These are phyloP conservation scores for Iodosphaeria phyllophila DNA, from an alignment of 2,329 filamentous ascomycete genomes.

Conservation along the genomic window DNA sequence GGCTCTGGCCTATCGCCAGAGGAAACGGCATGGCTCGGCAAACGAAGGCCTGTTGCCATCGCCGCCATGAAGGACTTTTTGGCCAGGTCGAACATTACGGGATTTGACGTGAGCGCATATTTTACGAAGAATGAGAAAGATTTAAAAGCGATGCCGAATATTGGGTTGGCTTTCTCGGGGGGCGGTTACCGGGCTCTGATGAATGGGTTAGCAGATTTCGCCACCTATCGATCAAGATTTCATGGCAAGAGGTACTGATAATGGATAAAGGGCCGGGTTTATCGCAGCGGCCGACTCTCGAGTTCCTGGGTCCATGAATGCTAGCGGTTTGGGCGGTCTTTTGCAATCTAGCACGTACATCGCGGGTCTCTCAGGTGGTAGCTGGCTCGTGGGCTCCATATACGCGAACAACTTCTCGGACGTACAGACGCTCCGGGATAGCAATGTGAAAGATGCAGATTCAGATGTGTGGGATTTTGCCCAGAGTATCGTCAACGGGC, in stretches of 20 bases:
- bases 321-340: conserved; percentile 47
- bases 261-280: conserved; percentile 46
- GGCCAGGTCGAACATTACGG: conserved; percentile 50
- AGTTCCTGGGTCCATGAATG: conserved; percentile 35
- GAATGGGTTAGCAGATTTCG: no score
- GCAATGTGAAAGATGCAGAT: conserved; percentile 6
- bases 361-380: conserved; percentile 54
- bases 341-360: conserved; percentile 55
- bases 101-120: conserved; percentile 42
- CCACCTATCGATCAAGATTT: no score
- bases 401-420: conserved; percentile 62
- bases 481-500: conserved; percentile 17
- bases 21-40: conserved; percentile 57
- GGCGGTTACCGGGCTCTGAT: conserved; percentile 56
- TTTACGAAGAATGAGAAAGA: conserved; percentile 49
- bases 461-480: conserved; percentile 17
- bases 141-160: conserved; percentile 28
- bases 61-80: conserved; percentile 61
- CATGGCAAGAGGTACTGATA: no score
- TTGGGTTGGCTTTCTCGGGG: conserved; percentile 50
- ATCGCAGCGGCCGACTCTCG: conserved; percentile 50
- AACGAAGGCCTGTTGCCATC: conserved; percentile 54
- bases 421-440: conserved; percentile 20
- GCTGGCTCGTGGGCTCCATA: conserved; percentile 58
- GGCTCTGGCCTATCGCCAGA: conserved; percentile 40